Evolutionary conservation across 202 grass and related monocot species (phyloP).

Genomic region (Setaria italica): DNA sequence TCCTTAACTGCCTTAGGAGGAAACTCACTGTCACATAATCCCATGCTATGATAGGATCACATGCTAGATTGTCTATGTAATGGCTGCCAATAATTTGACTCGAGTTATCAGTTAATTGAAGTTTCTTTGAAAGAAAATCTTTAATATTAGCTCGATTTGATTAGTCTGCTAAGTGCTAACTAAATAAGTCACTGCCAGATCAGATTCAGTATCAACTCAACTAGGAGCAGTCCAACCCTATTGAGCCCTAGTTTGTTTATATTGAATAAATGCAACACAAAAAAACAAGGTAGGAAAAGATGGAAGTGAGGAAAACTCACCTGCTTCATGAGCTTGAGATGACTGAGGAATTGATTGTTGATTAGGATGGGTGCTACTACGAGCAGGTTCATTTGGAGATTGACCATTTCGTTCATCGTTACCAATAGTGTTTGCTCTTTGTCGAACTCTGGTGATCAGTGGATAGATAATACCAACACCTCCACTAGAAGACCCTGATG

Average conservation of each 20-base stretch:
- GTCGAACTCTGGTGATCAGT: conserved; percentile 72
- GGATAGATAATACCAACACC: conserved; percentile 65
- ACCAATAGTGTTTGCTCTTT: conserved; percentile 53
- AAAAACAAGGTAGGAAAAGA: conserved; percentile 35
- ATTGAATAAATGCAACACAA: conserved; percentile 27
- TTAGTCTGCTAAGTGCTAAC: background rate
- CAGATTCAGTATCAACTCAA: background rate
- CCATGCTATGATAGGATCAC: background rate
- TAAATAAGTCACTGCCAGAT: background rate
- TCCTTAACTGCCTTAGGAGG: background rate
- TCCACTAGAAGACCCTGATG: conserved; percentile 58
- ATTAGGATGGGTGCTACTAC: conserved; percentile 50
- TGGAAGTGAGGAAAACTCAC: conserved; percentile 33
- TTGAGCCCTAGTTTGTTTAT: conserved; percentile 30
- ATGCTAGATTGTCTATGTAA: background rate
- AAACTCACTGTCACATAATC: background rate
- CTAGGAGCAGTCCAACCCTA: background rate
- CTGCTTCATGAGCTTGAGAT: conserved; percentile 60
- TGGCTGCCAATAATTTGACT: background rate
- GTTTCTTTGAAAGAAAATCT: conserved; percentile 5
- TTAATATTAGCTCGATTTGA: background rate
- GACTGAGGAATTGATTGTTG: conserved; percentile 48
- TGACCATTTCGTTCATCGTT: conserved; percentile 48
- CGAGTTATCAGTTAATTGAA: background rate
- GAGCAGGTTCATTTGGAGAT: conserved; percentile 54